phyloP scores from a whole-genome alignment of 805 yeast species.

The Cyberlindnera xishuangbannaensis region DNA sequence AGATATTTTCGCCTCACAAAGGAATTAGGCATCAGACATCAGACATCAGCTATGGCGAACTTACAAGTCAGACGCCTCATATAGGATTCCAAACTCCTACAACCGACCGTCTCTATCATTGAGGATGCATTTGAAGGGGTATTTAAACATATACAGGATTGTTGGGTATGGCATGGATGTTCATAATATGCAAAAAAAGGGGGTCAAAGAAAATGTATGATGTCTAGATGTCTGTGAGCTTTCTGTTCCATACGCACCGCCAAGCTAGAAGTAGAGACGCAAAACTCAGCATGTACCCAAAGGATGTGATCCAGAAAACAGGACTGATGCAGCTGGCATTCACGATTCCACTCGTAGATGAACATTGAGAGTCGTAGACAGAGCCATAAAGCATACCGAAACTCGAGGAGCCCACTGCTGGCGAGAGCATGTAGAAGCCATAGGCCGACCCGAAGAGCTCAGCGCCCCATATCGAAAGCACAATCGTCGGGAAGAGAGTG shows the following conservation, averaged over 20 bases:
- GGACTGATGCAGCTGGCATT: conserved; percentile 13
- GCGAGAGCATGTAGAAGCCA: conserved; percentile 86
- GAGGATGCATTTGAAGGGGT: too few species aligned
- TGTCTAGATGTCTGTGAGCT: too few species aligned
- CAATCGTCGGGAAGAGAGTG: conserved; percentile 80
- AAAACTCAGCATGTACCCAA: conserved; percentile 11
- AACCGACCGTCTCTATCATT: too few species aligned
- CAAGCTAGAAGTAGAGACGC: conserved; percentile 17
- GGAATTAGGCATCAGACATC: too few species aligned
- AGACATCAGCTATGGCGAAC: too few species aligned
- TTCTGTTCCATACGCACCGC: conserved; percentile 17
- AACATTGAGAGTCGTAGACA: conserved; percentile 44
- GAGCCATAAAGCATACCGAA: conserved; percentile 69
- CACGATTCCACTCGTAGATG: not conserved
- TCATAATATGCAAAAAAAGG: too few species aligned
- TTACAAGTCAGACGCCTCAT: too few species aligned
- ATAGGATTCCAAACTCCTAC: too few species aligned
- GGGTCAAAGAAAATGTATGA: too few species aligned
- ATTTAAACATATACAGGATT: too few species aligned
- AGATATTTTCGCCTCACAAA: too few species aligned
- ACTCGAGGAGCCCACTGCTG: conserved; percentile 71
- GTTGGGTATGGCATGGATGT: too few species aligned
- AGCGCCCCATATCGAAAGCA: conserved; percentile 82
- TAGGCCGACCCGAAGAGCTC: conserved; percentile 88
- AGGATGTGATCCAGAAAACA: conserved; percentile 16